phyloP scores from a whole-genome alignment of 2,329 filamentous ascomycete genomes.

The Stemphylium beticola region DNA sequence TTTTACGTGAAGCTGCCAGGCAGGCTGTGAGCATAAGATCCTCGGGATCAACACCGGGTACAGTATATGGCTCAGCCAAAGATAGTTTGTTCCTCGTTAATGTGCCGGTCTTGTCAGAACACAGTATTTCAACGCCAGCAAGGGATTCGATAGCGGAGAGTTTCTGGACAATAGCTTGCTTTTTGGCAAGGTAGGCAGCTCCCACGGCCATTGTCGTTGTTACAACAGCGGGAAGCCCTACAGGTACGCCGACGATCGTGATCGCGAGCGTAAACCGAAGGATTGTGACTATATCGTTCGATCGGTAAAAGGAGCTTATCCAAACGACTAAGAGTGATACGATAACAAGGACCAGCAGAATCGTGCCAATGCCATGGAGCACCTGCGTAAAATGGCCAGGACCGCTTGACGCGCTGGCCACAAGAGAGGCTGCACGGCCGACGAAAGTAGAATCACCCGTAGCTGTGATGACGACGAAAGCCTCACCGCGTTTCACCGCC shows the following conservation, averaged over 20 bases:
- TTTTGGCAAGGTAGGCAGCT: slow-evolving; percentile 88
- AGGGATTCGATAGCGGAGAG: slow-evolving; percentile 90
- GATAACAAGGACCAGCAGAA: slow-evolving; percentile 80
- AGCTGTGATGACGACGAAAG: slow-evolving; percentile 79
- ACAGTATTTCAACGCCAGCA: slow-evolving; percentile 90
- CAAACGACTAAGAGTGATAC: slow-evolving; percentile 82
- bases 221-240: slow-evolving; percentile 90
- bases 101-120: slow-evolving; percentile 93
- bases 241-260: slow-evolving; percentile 89
- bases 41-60: slow-evolving; percentile 80
- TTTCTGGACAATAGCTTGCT: slow-evolving; percentile 93
- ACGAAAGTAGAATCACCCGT: slow-evolving; percentile 92
- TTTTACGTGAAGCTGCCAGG: slow-evolving; percentile 88
- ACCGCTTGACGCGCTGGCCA: slow-evolving; percentile 75
- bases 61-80: slow-evolving; percentile 81
- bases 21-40: slow-evolving; percentile 93
- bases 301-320: slow-evolving; percentile 87
- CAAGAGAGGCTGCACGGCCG: slow-evolving; percentile 84
- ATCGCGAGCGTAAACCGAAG: slow-evolving; percentile 86
- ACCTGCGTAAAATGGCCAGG: slow-evolving; percentile 91
- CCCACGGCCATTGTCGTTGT: slow-evolving; percentile 96
- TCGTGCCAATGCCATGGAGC: slow-evolving; percentile 82
- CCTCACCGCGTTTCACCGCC: slow-evolving; percentile 87
- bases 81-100: slow-evolving; percentile 95
- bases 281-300: slow-evolving; percentile 78